Evolutionary conservation across 2,329 filamentous ascomycete species (phyloP).

Genomic region (Kalaharituber pfeilii): DNA sequence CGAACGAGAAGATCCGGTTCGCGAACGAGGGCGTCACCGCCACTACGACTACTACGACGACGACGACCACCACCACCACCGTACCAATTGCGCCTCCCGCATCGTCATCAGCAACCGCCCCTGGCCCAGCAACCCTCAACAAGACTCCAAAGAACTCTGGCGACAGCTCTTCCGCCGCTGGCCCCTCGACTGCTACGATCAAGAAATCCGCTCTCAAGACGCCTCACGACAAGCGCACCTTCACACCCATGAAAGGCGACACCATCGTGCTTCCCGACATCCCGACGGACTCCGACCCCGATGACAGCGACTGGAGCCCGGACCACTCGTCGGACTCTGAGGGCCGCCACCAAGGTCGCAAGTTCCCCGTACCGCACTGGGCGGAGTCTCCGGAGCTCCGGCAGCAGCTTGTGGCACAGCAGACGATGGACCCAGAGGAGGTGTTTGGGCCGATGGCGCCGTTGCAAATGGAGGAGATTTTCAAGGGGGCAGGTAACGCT

Average conservation of each 20-base stretch:
- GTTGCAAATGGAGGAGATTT: slow-evolving; percentile 91
- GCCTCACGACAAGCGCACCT: neutral
- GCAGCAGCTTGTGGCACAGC: slow-evolving; percentile 58
- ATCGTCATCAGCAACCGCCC: neutral
- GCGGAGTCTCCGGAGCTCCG: slow-evolving; percentile 73
- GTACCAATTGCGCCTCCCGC: neutral
- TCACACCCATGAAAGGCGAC: slow-evolving; percentile 48
- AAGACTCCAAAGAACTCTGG: neutral
- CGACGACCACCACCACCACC: neutral
- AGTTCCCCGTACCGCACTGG: slow-evolving; percentile 60
- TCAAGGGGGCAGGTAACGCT: slow-evolving; percentile 68
- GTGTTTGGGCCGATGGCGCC: slow-evolving; percentile 82
- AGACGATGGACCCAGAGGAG: slow-evolving; percentile 62
- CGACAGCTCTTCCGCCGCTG: neutral
- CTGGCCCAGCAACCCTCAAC: neutral
- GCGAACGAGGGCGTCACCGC: slow-evolving; percentile 14
- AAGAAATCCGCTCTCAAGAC: slow-evolving; percentile 1
- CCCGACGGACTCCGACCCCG: slow-evolving; percentile 70
- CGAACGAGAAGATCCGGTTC: slow-evolving; percentile 22
- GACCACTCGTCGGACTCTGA: slow-evolving; percentile 24
- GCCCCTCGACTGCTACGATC: neutral
- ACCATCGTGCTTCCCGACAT: slow-evolving; percentile 88
- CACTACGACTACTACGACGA: neutral
- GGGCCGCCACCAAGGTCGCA: slow-evolving; percentile 30
- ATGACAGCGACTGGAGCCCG: slow-evolving; percentile 48